Base-by-base conservation (phyloP, 768 basidiomycete genomes). In the Gyrodon lividus region DNA sequence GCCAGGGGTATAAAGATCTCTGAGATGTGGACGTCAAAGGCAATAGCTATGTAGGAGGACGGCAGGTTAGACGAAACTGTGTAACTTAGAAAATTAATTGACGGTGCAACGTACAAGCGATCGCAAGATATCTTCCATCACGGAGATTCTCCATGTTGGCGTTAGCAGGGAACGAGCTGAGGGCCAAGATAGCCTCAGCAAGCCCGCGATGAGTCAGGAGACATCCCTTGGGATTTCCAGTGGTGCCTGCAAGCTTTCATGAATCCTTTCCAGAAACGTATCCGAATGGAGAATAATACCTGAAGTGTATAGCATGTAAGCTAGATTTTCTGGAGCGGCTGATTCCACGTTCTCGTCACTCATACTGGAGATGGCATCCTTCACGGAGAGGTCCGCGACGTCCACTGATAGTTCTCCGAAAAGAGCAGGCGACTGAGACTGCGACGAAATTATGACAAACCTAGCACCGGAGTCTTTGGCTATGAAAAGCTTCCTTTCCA, bases 171-270 rank as follows among this genome's bases (percentile, higher is more conserved):
- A 69, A 58, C 14, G 50, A 59, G 48, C 65, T 58, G 23, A 74
- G 42, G 31, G 66, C 60, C 41, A 63, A 45, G 24, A 70, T 61
- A 6, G 70, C 72, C 52, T 65, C 66, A 14, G 55, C 55, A n/a
- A 73, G 59, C 13, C 72, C 70, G 1, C 55, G 51, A 24, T 73
- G 71, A 10, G 71, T 68, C 24, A 77, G 55, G 12, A 80, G 59
- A 56, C 78, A 80, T 19, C 78, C 78, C 59, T 80, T 80, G 2
- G 78, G 78, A 39, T 72, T 77, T 33, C 78, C 78, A 4, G 78
- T 79, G 3, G 78, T 80, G 3, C 78, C 77, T 60, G 23, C 16
- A 51, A 34, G 43, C 14, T 26, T 26, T 16, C 34, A 10, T 77
- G 23, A 44, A 49, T 16, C 22, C 34, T 14, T 19, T 30, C 24